Percentiles rank a stretch among this genome's conserved stretches.
phyloP scores from a whole-genome alignment of 441 rosid species.

The Cnidoscolus chayamansa region DNA sequence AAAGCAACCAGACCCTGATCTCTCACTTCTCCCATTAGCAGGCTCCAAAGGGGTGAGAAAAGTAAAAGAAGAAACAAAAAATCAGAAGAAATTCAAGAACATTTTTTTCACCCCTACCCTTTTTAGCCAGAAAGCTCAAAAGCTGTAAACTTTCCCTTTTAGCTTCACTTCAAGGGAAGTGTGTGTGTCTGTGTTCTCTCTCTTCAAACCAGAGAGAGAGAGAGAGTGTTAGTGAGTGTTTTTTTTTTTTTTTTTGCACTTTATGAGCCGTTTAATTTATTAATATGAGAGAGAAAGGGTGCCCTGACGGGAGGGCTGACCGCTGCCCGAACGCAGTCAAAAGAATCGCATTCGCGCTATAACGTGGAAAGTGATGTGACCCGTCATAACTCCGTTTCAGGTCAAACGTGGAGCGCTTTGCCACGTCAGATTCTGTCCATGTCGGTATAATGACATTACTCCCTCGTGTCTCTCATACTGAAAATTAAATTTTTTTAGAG shows the following conservation, averaged over 20 bases:
- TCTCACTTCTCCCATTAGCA: slow-evolving; percentile 20
- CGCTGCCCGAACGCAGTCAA: slow-evolving; percentile 61
- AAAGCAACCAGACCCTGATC: slow-evolving; percentile 4
- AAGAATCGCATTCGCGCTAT: slow-evolving; percentile 37
- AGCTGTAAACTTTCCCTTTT: slow-evolving; percentile 28
- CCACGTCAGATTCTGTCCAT: slow-evolving; percentile 36
- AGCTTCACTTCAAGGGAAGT: slow-evolving; percentile 27
- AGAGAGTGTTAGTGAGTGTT: background rate
- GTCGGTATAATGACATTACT: background rate
- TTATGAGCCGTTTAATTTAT: background rate
- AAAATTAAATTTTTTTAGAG: too few species aligned
- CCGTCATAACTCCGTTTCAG: slow-evolving; percentile 21
- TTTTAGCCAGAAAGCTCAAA: slow-evolving; percentile 9
- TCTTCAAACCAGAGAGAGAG: slow-evolving; percentile 9
- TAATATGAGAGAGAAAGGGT: slow-evolving; percentile 17
- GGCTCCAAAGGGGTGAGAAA: slow-evolving; percentile 22
- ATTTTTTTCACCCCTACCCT: slow-evolving; percentile 17
- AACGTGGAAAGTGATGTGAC: slow-evolving; percentile 51
- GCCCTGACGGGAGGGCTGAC: slow-evolving; percentile 44
- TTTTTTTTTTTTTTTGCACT: background rate
- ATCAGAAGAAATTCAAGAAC: slow-evolving; percentile 18
- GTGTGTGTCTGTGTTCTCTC: slow-evolving; percentile 11
- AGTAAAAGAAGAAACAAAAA: background rate
- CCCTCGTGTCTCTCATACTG: too few species aligned
- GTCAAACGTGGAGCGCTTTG: slow-evolving; percentile 32